Evolutionary conservation across 768 basidiomycete genomes (phyloP), one percentile per base, ranked within the genome.

Genomic region (Serendipita sp.): DNA sequence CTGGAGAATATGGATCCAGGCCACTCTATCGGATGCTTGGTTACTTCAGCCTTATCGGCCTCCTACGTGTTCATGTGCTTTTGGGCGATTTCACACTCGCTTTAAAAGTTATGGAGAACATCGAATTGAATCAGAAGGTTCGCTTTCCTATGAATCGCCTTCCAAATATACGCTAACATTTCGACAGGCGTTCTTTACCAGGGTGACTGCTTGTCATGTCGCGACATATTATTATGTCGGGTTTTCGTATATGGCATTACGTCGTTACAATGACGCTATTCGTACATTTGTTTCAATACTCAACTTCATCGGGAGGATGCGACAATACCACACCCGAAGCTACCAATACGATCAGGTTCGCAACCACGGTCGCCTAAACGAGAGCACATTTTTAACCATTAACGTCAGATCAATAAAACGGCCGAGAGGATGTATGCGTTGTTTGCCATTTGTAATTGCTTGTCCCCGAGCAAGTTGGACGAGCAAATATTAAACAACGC

Each of bases 381-480:
- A 48, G n/a, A 4, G 63, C 65, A 54, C 54, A n/a, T 23, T 23
- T 23, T 23, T 23, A 23, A 23, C 23, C 64, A 36, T 38, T 18
- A 58, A 51, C 16, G 3, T 44, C 69, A 91, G 89, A 96, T 99
- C 75, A 92, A 87, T 77, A 97, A 97, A 79, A 94, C 89, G 16
- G 94, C 91, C 2, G 96, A 99, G 72, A 79, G 96, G 52, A 99
- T 98, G 94, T 95, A 97, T 70, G 93, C 93, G 3, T 75, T 99
- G 36, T 89, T 97, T 67, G 91, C 93, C 4, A 84, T 99, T 66
- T 95, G 92, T 77, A 88, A 91, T 69, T 88, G 90, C 1, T 81
- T 98, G 7, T 92, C 93, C 2, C 94, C 96, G 18, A 93, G 87
- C 65, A 81, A 93, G 65, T 77, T 95, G 67, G 95, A 98, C 71